Base-by-base conservation (phyloP, 768 basidiomycete species). In the Sistotremastrum niveocremeum region DNA sequence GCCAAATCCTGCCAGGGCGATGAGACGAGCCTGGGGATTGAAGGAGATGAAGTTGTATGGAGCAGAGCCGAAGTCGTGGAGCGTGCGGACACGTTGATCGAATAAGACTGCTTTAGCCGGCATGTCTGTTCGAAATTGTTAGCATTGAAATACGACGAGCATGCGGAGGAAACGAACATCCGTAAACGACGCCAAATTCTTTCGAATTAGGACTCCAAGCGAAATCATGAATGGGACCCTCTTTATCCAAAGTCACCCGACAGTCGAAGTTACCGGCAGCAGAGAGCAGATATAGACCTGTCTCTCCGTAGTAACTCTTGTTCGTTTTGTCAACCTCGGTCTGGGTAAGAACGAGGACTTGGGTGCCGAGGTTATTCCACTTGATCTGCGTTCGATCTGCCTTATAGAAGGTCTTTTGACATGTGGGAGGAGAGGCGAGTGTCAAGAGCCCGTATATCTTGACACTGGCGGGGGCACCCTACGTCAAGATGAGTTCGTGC, bases 281-380 rank as follows among this genome's bases (percentile, higher is more conserved):
- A 52, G 82, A 90, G 51, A 98, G 76, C 9, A 97, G 73, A 65
- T 94, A 97, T 57, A 99, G 68, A 44, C 88, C 87, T 2, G 93
- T 95, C 69, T 98, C 94, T 45, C 95, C 95, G 54, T 98, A 99
- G 62, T 99, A 99, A 56, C 83, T 91, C 74, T 87, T 95, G 63
- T 94, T 94, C 40, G 87, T 83, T 60, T 87, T 88, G 58, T 99
- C 94, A 45, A 97, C 93, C 56, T 99, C 95, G 4, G 93, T 94
- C 57, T 93, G 89, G 0, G 94, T 93, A 35, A 97, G 65, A 49
- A 97, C 73, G 46, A 99, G 69, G 2, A 93, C 84, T 57, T 88
- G 87, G 0, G 91, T 94, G 12, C 94, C 95, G 11, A 91, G 75
- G 6, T 76, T 78, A 58, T 97, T 98, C 94, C 94, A 99, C 65